Conservation (phyloP, 768 basidiomycete genomes). For the Cystobasidium onofrii region DNA sequence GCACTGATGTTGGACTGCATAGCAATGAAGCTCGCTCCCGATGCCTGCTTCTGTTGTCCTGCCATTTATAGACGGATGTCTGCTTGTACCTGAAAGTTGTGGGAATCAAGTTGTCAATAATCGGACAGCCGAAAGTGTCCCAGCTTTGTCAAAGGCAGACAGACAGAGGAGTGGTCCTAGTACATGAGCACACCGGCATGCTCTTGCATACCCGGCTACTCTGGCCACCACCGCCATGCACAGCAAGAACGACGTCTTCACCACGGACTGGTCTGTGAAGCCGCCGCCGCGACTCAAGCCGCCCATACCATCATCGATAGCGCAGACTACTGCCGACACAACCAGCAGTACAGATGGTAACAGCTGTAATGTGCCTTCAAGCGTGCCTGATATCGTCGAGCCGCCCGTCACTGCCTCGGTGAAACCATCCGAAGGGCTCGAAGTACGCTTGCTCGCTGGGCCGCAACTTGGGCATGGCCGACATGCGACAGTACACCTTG, state of each 20-base stretch:
- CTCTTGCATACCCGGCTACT: not conserved
- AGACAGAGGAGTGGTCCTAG: too few species aligned
- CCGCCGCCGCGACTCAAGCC: not conserved
- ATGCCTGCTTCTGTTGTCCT: too few species aligned
- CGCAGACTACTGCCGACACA: not conserved
- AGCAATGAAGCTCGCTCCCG: too few species aligned
- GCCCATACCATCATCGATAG: not conserved
- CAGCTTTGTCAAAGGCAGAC: not conserved
- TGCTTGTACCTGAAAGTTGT: too few species aligned
- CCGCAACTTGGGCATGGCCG: not conserved
- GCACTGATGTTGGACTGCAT: too few species aligned
- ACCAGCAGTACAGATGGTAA: not conserved
- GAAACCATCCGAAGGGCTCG: not conserved
- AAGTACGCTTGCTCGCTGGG: not conserved
- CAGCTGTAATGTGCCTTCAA: not conserved
- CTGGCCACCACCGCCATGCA: not conserved
- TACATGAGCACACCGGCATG: not conserved
- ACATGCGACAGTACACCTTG: not conserved
- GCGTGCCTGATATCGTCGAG: not conserved
- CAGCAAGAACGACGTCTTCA: constrained; percentile 6
- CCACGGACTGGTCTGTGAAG: not conserved
- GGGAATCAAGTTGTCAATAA: too few species aligned
- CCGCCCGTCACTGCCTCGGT: not conserved
- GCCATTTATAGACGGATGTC: too few species aligned
- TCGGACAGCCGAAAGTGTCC: not conserved